phyloP scores from a whole-genome alignment of 345 rosid genomes.

The Camelina laxa region DNA sequence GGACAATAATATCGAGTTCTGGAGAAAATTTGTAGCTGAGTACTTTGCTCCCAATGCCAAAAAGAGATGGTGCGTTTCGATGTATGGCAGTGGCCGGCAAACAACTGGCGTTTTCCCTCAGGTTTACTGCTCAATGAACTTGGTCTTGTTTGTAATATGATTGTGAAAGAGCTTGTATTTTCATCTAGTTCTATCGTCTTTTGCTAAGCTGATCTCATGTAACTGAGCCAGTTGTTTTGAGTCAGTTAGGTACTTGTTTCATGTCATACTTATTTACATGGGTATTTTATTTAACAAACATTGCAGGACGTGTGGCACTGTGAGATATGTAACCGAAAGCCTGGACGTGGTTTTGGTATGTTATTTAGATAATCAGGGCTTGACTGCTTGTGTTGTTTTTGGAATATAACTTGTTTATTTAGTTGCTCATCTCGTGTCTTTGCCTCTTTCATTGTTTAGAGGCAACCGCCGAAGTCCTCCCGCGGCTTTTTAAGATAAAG shows the following conservation, averaged over 20 bases:
- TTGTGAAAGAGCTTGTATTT: constrained; percentile 4
- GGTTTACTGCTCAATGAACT: constrained; percentile 56
- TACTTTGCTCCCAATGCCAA: constrained; percentile 93
- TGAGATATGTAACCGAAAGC: constrained; percentile 95
- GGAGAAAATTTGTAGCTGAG: constrained; percentile 96
- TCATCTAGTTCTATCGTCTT: constrained; percentile 10
- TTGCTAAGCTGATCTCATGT: constrained; percentile 16
- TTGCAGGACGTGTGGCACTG: constrained; percentile 99
- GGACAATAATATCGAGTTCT: constrained; percentile 97
- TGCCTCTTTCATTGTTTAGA: constrained; percentile 55
- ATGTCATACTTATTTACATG: constrained; percentile 27
- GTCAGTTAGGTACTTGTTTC: constrained; percentile 14
- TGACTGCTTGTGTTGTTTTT: not conserved
- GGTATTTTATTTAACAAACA: constrained; percentile 22
- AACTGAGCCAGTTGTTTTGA: not conserved
- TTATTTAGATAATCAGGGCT: constrained; percentile 13
- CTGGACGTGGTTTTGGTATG: constrained; percentile 99
- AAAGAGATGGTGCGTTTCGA: constrained; percentile 99
- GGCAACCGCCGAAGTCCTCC: constrained; percentile 97
- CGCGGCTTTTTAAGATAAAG: constrained; percentile 97
- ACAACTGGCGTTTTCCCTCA: constrained; percentile 96
- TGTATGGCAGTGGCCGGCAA: constrained; percentile 98
- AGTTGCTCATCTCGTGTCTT: not conserved
- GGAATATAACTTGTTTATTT: not conserved
- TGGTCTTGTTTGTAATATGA: not conserved